Conservation (phyloP, 495 filamentous ascomycete species). For the Bombardia bombarda region DNA sequence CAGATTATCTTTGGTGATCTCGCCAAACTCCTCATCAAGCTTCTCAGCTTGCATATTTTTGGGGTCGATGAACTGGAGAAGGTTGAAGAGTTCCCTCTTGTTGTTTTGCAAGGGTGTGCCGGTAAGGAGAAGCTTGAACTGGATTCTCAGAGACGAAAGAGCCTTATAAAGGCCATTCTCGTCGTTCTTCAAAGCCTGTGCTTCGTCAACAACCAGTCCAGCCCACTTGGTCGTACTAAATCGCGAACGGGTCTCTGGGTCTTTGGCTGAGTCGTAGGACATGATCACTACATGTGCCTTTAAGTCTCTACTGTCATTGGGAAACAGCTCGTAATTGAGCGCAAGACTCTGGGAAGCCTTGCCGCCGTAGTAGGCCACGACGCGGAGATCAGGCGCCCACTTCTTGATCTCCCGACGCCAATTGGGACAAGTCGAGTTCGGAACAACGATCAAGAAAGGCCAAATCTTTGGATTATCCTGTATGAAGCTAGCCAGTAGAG, state of each 20-base stretch:
- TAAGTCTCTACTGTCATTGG: conserved; percentile 43
- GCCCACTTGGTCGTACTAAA: conserved; percentile 71
- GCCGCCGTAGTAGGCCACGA: conserved; percentile 85
- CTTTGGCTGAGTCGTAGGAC: conserved; percentile 80
- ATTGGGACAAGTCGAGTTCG: conserved; percentile 90
- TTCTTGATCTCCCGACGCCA: conserved; percentile 95
- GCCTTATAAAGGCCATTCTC: conserved; percentile 70
- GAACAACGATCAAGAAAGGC: conserved; percentile 89
- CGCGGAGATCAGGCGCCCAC: conserved; percentile 80
- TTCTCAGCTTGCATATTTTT: conserved; percentile 54
- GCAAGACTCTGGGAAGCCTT: conserved; percentile 60
- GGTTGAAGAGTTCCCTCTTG: conserved; percentile 85
- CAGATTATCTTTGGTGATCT: conserved; percentile 73
- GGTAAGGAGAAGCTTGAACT: conserved; percentile 78
- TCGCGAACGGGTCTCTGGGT: conserved; percentile 52
- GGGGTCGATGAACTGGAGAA: conserved; percentile 83
- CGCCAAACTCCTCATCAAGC: conserved; percentile 67
- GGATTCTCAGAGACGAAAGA: conserved; percentile 60
- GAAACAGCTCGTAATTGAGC: conserved; percentile 76
- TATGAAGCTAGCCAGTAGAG: conserved; percentile 68
- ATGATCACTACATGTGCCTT: conserved; percentile 89
- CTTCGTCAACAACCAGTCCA: conserved; percentile 89
- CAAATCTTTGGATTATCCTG: conserved; percentile 68
- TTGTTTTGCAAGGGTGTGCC: conserved; percentile 95
- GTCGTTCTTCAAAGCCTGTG: conserved; percentile 93